phyloP scores from a whole-genome alignment of 331 rosid species.

The Saraca asoca region DNA sequence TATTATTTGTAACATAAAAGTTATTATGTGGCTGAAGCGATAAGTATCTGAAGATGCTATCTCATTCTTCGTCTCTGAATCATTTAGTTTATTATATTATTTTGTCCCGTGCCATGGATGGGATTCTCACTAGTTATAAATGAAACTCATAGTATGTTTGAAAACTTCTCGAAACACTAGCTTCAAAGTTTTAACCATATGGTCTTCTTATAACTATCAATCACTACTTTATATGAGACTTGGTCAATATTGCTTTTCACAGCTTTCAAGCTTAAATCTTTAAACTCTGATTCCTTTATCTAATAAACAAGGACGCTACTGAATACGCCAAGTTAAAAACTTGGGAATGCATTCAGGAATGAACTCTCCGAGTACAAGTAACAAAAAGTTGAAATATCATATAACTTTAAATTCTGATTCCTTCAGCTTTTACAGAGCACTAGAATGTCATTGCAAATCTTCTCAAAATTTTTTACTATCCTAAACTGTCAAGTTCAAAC shows the following conservation, averaged over 20 bases:
- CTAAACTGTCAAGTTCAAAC: slow-evolving; percentile 17
- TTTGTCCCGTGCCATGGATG: too few species aligned
- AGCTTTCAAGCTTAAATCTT: not conserved
- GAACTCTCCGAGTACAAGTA: slow-evolving; percentile 11
- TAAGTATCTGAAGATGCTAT: too few species aligned
- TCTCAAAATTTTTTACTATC: slow-evolving; percentile 1
- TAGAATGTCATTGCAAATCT: slow-evolving; percentile 26
- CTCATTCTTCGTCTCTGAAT: too few species aligned
- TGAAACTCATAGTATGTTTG: too few species aligned
- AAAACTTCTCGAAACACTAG: too few species aligned
- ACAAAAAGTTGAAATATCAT: slow-evolving; percentile 15
- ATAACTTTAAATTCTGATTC: slow-evolving; percentile 16
- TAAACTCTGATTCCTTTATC: not conserved
- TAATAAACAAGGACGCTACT: not conserved
- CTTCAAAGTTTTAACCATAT: too few species aligned
- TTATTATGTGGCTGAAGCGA: too few species aligned
- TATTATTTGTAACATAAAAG: too few species aligned
- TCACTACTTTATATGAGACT: not conserved
- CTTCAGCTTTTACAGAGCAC: slow-evolving; percentile 23
- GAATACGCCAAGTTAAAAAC: slow-evolving; percentile 9
- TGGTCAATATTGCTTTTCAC: not conserved
- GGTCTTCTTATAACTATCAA: not conserved
- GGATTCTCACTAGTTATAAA: too few species aligned
- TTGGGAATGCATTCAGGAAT: slow-evolving; percentile 11
- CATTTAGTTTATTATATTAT: too few species aligned